Evolutionary conservation across 805 yeast genomes (phyloP).

Genomic region (Candida pseudoglaebosa): DNA sequence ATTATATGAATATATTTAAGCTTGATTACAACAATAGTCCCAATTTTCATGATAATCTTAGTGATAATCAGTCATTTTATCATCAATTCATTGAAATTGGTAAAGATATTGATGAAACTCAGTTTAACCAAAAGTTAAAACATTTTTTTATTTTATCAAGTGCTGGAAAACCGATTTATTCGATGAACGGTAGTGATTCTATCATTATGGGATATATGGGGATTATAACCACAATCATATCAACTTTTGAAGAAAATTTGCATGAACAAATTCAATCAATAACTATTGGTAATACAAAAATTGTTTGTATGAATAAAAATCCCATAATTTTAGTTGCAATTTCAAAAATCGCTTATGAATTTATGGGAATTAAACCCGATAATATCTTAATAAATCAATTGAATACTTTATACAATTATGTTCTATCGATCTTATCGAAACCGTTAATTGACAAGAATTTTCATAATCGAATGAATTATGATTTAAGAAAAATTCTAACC

Average conservation of each 20-base stretch:
- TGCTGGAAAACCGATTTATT: slow-evolving; percentile 87
- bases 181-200: slow-evolving; percentile 70
- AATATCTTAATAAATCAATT: slow-evolving; percentile 49
- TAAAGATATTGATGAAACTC: slow-evolving; percentile 10
- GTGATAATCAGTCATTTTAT: slow-evolving; percentile 13
- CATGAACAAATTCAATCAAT: slow-evolving; percentile 46
- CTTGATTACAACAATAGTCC: no score
- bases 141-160: slow-evolving; percentile 76
- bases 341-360: slow-evolving; percentile 49
- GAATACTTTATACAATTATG: slow-evolving; percentile 67
- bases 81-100: slow-evolving; percentile 14
- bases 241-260: slow-evolving; percentile 53
- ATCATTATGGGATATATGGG: slow-evolving; percentile 71
- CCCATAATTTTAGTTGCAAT: slow-evolving; percentile 77
- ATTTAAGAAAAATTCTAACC: slow-evolving; percentile 70
- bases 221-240: slow-evolving; percentile 71
- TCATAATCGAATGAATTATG: slow-evolving; percentile 71
- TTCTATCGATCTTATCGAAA: slow-evolving; percentile 79
- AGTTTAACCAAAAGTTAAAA: slow-evolving; percentile 41
- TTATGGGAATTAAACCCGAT: slow-evolving; percentile 26
- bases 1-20: slow-evolving; percentile 12
- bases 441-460: slow-evolving; percentile 71
- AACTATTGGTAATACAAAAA: slow-evolving; percentile 43
- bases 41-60: no score
- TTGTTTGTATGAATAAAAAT: slow-evolving; percentile 56